Evolutionary conservation across 202 grass and related monocot genomes (phyloP).

Genomic region (Setaria viridis): DNA sequence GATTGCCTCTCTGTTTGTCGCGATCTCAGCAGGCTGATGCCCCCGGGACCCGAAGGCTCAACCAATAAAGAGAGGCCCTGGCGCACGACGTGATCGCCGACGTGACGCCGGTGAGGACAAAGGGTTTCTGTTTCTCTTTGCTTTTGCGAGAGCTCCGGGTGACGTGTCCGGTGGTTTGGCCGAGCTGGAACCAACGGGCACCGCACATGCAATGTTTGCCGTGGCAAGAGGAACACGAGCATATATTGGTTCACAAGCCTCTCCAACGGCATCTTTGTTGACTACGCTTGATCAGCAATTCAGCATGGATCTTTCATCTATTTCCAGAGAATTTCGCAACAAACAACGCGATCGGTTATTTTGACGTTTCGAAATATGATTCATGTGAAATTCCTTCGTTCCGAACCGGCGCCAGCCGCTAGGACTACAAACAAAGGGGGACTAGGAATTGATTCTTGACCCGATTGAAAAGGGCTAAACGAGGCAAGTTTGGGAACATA

Average conservation of each 20-base stretch:
- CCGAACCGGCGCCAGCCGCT: neutral
- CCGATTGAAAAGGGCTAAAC: constrained; percentile 7
- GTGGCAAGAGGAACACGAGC: neutral
- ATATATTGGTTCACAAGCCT: neutral
- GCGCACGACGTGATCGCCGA: constrained; percentile 32
- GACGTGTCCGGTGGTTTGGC: constrained; percentile 34
- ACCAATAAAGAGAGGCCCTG: neutral
- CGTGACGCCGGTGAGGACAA: constrained; percentile 54
- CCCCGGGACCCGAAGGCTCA: neutral
- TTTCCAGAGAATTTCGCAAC: neutral
- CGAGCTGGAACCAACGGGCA: constrained; percentile 41
- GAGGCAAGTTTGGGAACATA: constrained; percentile 11
- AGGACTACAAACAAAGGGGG: neutral
- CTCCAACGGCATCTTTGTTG: constrained; percentile 27
- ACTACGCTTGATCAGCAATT: constrained; percentile 7
- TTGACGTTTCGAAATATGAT: neutral
- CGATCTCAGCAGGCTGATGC: constrained; percentile 30
- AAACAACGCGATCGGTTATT: neutral
- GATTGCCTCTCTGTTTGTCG: constrained; percentile 46
- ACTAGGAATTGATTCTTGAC: neutral
- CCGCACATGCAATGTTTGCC: constrained; percentile 42
- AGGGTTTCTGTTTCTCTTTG: constrained; percentile 40
- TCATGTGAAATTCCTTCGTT: neutral
- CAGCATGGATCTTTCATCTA: neutral
- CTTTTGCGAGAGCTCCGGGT: constrained; percentile 23